These are phyloP conservation scores for Aphanomyces invadans DNA, from an alignment of 352 stramenopile genomes.

Conservation along the genomic window DNA sequence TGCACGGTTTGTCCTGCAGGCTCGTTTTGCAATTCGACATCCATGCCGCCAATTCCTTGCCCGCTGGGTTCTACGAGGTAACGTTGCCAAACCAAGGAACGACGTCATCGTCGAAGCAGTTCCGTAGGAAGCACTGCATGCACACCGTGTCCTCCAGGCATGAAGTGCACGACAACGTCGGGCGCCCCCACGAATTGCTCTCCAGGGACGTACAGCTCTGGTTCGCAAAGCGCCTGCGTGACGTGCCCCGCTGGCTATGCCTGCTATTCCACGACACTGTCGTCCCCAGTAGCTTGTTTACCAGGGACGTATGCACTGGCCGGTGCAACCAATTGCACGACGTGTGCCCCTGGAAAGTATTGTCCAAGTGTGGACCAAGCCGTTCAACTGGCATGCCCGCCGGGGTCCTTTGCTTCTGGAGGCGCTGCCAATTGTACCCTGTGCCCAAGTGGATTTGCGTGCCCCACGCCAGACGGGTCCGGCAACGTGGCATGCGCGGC, in stretches of 20 bases:
- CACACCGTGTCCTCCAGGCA: constrained; percentile 39
- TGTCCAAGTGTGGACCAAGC: constrained; percentile 41
- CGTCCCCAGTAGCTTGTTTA: constrained; percentile 39
- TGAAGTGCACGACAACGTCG: constrained; percentile 39
- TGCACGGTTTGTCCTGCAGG: constrained; percentile 43
- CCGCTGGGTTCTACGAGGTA: constrained; percentile 31
- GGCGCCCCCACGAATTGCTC: constrained; percentile 33
- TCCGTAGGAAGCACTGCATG: constrained; percentile 34
- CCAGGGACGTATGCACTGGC: constrained; percentile 43
- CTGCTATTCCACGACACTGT: constrained; percentile 43
- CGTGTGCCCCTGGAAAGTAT: constrained; percentile 49
- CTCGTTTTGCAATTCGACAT: constrained; percentile 36
- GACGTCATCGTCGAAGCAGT: constrained; percentile 33
- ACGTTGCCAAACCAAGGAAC: constrained; percentile 30
- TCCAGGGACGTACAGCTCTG: constrained; percentile 40
- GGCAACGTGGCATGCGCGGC: constrained; percentile 34
- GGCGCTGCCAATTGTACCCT: constrained; percentile 36
- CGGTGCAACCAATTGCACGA: constrained; percentile 38
- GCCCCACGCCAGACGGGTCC: constrained; percentile 34
- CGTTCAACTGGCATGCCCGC: constrained; percentile 35
- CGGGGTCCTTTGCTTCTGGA: constrained; percentile 56
- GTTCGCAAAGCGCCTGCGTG: constrained; percentile 43
- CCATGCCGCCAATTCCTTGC: constrained; percentile 33
- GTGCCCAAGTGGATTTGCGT: constrained; percentile 49
- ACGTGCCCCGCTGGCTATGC: constrained; percentile 47